Conservation (phyloP, 768 basidiomycete genomes). For the Termitomyces sp. region DNA sequence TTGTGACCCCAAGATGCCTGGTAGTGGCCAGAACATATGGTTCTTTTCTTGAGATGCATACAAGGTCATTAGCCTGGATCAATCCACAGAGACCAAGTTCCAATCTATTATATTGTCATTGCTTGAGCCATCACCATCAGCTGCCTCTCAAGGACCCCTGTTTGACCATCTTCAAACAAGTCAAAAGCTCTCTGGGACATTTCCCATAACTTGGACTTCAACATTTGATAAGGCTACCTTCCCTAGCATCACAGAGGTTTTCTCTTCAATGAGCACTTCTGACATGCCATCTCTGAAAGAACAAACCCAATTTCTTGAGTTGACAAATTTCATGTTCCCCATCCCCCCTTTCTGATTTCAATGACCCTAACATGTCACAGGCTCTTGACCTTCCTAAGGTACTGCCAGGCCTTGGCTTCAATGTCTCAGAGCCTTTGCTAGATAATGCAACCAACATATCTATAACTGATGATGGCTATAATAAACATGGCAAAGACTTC, state of each 20-base stretch:
- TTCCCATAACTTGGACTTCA: slow-evolving; percentile 29
- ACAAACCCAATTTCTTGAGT: slow-evolving; percentile 22
- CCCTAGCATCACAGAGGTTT: slow-evolving; percentile 48
- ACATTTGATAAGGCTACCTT: slow-evolving; percentile 34
- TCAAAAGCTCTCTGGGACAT: slow-evolving; percentile 24
- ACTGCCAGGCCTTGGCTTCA: slow-evolving; percentile 40
- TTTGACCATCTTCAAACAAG: slow-evolving; percentile 29
- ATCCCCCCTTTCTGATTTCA: slow-evolving; percentile 39
- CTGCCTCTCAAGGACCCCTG: slow-evolving; percentile 19
- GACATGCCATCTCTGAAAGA: slow-evolving; percentile 14
- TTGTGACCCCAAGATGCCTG: slow-evolving; percentile 67
- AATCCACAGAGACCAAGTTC: slow-evolving; percentile 43
- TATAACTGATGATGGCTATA: slow-evolving; percentile 25
- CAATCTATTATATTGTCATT: slow-evolving; percentile 27
- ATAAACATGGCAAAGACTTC: slow-evolving; percentile 16
- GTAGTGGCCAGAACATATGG: slow-evolving; percentile 75
- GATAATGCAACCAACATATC: slow-evolving; percentile 32
- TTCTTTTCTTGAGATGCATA: slow-evolving; percentile 73
- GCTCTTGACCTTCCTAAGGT: slow-evolving; percentile 51
- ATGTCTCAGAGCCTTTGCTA: slow-evolving; percentile 33
- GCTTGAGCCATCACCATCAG: slow-evolving; percentile 20
- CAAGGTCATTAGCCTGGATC: slow-evolving; percentile 63
- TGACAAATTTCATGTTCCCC: slow-evolving; percentile 31
- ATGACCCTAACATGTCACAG: slow-evolving; percentile 54
- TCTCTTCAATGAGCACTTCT: slow-evolving; percentile 35